phyloP scores from a whole-genome alignment of 768 basidiomycete species.

The Antrodiella citrinella region DNA sequence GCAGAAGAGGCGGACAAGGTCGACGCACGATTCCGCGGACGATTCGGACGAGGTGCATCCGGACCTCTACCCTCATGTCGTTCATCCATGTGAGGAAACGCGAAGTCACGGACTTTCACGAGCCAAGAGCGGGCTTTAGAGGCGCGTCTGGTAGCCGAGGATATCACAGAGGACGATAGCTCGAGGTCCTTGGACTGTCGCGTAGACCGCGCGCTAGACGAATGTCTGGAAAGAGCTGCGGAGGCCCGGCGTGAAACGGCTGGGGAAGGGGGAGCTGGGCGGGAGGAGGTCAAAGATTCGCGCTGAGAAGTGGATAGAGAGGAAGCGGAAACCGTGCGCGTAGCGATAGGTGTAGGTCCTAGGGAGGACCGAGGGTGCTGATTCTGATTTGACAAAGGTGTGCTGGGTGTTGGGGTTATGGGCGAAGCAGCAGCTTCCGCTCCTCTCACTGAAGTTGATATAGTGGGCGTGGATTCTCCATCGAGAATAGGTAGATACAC shows the following conservation, averaged over 20 bases:
- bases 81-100: slow-evolving; percentile 31
- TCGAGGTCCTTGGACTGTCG: slow-evolving; percentile 31
- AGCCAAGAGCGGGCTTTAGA: slow-evolving; percentile 15
- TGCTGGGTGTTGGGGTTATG: slow-evolving; percentile 10
- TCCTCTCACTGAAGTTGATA: neutral
- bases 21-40: slow-evolving; percentile 24
- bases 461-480: slow-evolving; percentile 15
- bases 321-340: slow-evolving; percentile 17
- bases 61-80: slow-evolving; percentile 36
- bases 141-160: slow-evolving; percentile 4
- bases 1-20: slow-evolving; percentile 17
- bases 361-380: neutral
- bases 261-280: slow-evolving; percentile 58
- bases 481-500: neutral
- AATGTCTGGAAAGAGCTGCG: slow-evolving; percentile 23
- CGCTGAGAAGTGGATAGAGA: slow-evolving; percentile 21
- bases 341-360: slow-evolving; percentile 8
- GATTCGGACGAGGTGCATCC: slow-evolving; percentile 32
- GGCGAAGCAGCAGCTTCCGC: slow-evolving; percentile 14
- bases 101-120: slow-evolving; percentile 45
- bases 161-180: slow-evolving; percentile 23
- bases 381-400: slow-evolving; percentile 5
- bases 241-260: slow-evolving; percentile 39
- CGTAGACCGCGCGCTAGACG: slow-evolving; percentile 26
- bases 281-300: slow-evolving; percentile 35